phyloP scores from a whole-genome alignment of 768 basidiomycete species.

The Podaxis sp. region DNA sequence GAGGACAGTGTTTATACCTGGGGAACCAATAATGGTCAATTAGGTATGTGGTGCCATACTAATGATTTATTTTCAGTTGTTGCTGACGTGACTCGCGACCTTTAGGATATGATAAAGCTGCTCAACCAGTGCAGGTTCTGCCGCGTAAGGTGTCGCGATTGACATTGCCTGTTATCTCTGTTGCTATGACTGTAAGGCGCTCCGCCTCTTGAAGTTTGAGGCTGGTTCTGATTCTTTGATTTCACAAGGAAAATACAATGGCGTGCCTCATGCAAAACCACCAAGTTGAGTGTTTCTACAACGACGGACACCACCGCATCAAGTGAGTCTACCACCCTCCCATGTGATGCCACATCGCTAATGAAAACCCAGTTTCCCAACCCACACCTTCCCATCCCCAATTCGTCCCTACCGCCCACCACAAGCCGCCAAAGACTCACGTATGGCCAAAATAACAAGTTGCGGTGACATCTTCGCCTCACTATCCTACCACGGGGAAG shows the following conservation, averaged over 20 bases:
- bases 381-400: slow-evolving; percentile 72
- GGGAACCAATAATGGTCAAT: slow-evolving; percentile 92
- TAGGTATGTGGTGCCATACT: slow-evolving; percentile 51
- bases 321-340: slow-evolving; percentile 41
- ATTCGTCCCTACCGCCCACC: slow-evolving; percentile 82
- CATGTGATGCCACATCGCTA: slow-evolving; percentile 1
- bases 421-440: slow-evolving; percentile 65
- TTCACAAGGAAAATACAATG: slow-evolving; percentile 72
- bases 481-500: slow-evolving; percentile 83
- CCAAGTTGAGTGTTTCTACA: slow-evolving; percentile 84
- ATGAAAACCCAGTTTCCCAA: slow-evolving; percentile 58
- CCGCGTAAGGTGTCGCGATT: slow-evolving; percentile 85
- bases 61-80: background rate
- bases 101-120: slow-evolving; percentile 72
- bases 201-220: background rate
- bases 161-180: slow-evolving; percentile 62
- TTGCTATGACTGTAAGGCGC: slow-evolving; percentile 70
- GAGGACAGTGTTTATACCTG: slow-evolving; percentile 73
- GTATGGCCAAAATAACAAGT: slow-evolving; percentile 76
- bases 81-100: background rate
- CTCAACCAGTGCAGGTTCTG: slow-evolving; percentile 71
- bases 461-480: slow-evolving; percentile 84
- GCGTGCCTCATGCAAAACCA: slow-evolving; percentile 74
- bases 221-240: background rate
- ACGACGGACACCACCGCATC: slow-evolving; percentile 74